A percentile compares a stretch with the other conserved stretches of the same genome.
Conservation (phyloP, 345 rosid species). For the Populus simonii region DNA sequence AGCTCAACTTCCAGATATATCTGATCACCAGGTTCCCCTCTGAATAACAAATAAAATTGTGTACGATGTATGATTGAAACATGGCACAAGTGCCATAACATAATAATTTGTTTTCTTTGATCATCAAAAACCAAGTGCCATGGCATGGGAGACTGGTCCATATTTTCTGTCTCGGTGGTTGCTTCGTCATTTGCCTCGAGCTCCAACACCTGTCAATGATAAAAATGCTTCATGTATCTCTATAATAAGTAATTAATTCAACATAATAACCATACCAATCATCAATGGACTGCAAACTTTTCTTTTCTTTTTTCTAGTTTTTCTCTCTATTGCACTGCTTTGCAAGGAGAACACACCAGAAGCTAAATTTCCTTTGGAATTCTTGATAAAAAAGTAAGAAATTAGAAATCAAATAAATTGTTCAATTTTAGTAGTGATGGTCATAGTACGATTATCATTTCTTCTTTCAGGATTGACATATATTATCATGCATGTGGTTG, state of each 20-base stretch:
- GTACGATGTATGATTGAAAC: constrained; percentile 87
- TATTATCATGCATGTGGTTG: background rate
- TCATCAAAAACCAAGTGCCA: constrained; percentile 75
- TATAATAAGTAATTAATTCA: background rate
- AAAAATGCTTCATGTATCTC: background rate
- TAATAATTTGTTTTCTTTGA: constrained; percentile 78
- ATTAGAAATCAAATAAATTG: background rate
- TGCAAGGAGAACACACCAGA: background rate
- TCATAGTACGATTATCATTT: background rate
- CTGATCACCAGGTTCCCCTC: constrained; percentile 78
- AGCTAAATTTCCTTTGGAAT: background rate
- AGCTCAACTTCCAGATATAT: constrained; percentile 95
- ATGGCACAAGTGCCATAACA: constrained; percentile 98
- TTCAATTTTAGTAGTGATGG: background rate
- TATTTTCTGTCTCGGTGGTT: constrained; percentile 35
- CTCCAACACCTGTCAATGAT: constrained; percentile 59
- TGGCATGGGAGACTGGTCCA: constrained; percentile 54
- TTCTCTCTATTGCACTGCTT: background rate
- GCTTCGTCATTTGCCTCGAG: constrained; percentile 62
- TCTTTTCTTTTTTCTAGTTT: background rate
- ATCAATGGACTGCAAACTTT: background rate
- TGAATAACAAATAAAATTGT: constrained; percentile 76
- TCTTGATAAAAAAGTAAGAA: background rate
- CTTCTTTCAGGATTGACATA: background rate
- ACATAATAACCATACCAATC: background rate